Base-by-base conservation (phyloP, 805 yeast genomes). In the Hanseniaspora taiwanica region DNA sequence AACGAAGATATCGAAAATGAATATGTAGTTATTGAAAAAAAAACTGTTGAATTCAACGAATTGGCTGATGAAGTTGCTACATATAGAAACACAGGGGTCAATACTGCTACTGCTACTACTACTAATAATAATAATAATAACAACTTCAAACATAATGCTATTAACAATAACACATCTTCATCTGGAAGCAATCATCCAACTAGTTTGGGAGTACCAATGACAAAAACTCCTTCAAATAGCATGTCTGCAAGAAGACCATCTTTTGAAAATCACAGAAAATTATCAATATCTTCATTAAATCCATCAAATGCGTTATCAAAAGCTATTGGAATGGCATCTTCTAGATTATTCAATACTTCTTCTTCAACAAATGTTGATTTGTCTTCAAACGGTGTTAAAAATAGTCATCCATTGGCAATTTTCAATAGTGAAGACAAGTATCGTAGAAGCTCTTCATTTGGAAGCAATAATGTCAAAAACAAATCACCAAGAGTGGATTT, bases 21-120 rank as follows among this genome's bases (percentile, higher is more conserved):
- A 52, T 89, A 89, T 51, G 97, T 89, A 25, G 94, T 89, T 31
- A 87, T 89, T 21, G 97, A 89, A 57, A 91, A 89, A 57, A 72
- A 94, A 38, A 84, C 91, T 0, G 96, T 89, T 3, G 97, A 91
- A 55, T 94, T 89, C 7, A 89, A 89, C 63, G 89, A 94, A 2
- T 67, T 91, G 42, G 98, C 98, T 2, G 97, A 89, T 58, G 96
- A 87, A 56, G 63, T 89, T 39, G 87, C 84, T 3, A 50, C 10
- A 39, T 45, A 21, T 10, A 25, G 19, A 32, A 29, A 27, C 7
- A 25, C 24, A 12, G 14, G 14, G 4, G 24, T 19, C 25, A 38
- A 35, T 18, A 25, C 5, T 9, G 8, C n/a, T n/a, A 25, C 27
- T 14, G 27, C 21, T 2, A 25, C 27, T 31, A 14, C 33, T 17